Evolutionary conservation across 352 stramenopile species (phyloP).

Genomic region (Globisporangium camurandrum): DNA sequence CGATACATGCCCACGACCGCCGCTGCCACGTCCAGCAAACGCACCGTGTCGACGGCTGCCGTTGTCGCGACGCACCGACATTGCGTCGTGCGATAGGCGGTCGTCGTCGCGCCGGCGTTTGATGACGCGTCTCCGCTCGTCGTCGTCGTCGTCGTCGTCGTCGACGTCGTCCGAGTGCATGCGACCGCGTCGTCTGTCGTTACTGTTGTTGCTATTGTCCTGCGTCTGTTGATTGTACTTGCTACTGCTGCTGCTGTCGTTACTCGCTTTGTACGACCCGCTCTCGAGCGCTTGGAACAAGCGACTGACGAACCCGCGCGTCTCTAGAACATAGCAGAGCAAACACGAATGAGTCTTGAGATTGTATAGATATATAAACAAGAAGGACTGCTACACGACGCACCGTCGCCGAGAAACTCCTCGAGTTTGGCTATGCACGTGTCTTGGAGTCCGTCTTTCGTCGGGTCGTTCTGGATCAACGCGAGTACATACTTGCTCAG

Average conservation of each 20-base stretch:
- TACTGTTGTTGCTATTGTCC: conserved; percentile 15
- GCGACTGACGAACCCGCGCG: conserved; percentile 53
- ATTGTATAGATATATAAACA: neutral
- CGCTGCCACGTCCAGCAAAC: conserved; percentile 17
- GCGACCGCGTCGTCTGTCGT: conserved; percentile 27
- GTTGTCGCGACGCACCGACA: conserved; percentile 18
- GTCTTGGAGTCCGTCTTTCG: conserved; percentile 57
- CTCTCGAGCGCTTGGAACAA: conserved; percentile 63
- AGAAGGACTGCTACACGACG: no score
- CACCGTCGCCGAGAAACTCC: conserved; percentile 82
- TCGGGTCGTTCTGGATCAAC: conserved; percentile 77
- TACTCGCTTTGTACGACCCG: conserved; percentile 38
- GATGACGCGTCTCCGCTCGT: conserved; percentile 38
- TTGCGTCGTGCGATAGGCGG: conserved; percentile 11
- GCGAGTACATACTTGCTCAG: conserved; percentile 85
- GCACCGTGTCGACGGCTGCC: conserved; percentile 12
- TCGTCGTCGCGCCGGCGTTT: conserved; percentile 65
- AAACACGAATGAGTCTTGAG: conserved; percentile 7
- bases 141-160: conserved; percentile 50
- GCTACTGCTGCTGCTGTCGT: conserved; percentile 3
- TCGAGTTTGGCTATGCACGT: conserved; percentile 73
- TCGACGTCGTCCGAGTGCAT: conserved; percentile 38
- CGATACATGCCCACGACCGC: conserved; percentile 1
- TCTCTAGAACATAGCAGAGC: conserved; percentile 38
- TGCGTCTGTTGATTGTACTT: no score